Evolutionary conservation across 768 basidiomycete species (phyloP).

Genomic region (Krasilnikovozyma curviuscula): DNA sequence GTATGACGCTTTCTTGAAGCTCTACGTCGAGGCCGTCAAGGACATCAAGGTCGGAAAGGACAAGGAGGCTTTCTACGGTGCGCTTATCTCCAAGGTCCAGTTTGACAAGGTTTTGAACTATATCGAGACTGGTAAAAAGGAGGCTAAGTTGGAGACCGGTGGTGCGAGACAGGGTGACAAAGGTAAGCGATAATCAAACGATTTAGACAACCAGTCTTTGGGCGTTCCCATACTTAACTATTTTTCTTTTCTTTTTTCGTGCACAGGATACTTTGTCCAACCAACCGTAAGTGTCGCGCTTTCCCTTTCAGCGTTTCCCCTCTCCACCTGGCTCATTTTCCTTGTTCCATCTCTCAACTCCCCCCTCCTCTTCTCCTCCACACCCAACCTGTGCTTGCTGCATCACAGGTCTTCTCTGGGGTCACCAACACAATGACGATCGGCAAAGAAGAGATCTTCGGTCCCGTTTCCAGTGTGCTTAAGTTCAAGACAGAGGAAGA

Average conservation of each 20-base stretch:
- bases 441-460: slow-evolving; percentile 34
- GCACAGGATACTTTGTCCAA: slow-evolving; percentile 14
- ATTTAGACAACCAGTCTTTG: too few species aligned
- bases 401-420: slow-evolving; percentile 55
- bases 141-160: slow-evolving; percentile 48
- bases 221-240: too few species aligned
- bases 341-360: too few species aligned
- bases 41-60: slow-evolving; percentile 11
- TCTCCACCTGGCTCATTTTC: neutral
- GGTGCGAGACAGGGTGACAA: slow-evolving; percentile 48
- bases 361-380: too few species aligned
- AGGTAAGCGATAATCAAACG: too few species aligned
- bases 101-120: slow-evolving; percentile 41
- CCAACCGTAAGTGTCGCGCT: too few species aligned
- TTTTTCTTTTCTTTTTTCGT: neutral
- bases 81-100: slow-evolving; percentile 23
- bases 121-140: slow-evolving; percentile 54
- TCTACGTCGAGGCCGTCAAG: slow-evolving; percentile 13
- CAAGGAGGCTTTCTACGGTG: slow-evolving; percentile 24
- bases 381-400: too few species aligned
- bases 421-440: slow-evolving; percentile 29
- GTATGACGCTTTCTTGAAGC: slow-evolving; percentile 23
- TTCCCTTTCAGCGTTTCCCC: slow-evolving; percentile 7
- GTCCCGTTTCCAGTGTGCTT: slow-evolving; percentile 8
- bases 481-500: slow-evolving; percentile 5